These are phyloP conservation scores for Pythium rhizo-oryzae DNA, from an alignment of 352 stramenopile genomes.

Conservation along the genomic window DNA sequence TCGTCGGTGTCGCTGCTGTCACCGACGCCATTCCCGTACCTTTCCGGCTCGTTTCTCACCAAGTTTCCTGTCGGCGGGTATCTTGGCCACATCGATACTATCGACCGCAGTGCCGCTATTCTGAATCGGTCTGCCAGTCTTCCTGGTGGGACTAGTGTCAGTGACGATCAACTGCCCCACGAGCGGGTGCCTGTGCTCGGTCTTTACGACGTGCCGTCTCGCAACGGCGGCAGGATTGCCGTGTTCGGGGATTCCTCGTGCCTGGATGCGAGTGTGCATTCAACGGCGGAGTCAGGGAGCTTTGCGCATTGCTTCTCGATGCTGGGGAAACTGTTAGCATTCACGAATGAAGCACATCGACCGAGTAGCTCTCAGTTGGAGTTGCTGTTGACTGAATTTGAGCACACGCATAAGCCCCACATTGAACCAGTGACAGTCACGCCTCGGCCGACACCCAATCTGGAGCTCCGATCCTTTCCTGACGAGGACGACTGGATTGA, in stretches of 20 bases:
- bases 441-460: constrained; percentile 21
- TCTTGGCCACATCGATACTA: constrained; percentile 54
- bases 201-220: constrained; percentile 64
- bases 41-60: constrained; percentile 63
- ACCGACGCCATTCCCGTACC: constrained; percentile 53
- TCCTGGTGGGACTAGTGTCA: neutral
- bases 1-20: constrained; percentile 48
- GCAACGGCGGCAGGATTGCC: constrained; percentile 65
- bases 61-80: constrained; percentile 72
- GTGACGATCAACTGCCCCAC: constrained; percentile 33
- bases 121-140: constrained; percentile 41
- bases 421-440: constrained; percentile 19
- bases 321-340: constrained; percentile 56
- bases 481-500: constrained; percentile 8
- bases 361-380: constrained; percentile 20
- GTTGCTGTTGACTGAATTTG: constrained; percentile 23
- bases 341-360: constrained; percentile 50
- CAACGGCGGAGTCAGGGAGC: constrained; percentile 21
- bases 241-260: constrained; percentile 79
- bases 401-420: neutral
- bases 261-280: constrained; percentile 64
- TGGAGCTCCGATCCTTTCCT: constrained; percentile 19
- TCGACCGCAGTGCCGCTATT: constrained; percentile 52
- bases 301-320: constrained; percentile 69
- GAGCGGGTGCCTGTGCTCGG: constrained; percentile 57